A percentile compares a stretch with the other conserved stretches of the same genome.
phyloP scores from a whole-genome alignment of 2,329 filamentous ascomycete species.

The Aspergillus tamarii region DNA sequence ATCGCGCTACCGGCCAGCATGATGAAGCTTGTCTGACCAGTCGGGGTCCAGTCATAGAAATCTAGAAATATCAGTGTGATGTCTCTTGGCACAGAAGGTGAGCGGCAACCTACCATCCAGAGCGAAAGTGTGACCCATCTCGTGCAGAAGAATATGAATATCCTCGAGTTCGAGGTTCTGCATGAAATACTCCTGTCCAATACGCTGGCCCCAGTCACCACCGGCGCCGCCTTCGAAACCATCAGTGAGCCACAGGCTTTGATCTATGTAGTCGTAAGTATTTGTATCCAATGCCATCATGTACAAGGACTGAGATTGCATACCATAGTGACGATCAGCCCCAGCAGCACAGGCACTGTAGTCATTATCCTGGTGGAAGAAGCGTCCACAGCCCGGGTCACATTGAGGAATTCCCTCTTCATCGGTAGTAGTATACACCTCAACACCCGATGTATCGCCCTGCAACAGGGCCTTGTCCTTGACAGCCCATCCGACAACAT shows the following conservation, averaged over 20 bases:
- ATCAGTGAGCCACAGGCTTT: slow-evolving; percentile 24
- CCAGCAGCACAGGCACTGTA: slow-evolving; percentile 16
- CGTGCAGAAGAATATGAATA: slow-evolving; percentile 22
- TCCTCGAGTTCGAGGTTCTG: slow-evolving; percentile 14
- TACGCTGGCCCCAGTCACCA: slow-evolving; percentile 23
- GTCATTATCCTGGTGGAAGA: slow-evolving; percentile 21
- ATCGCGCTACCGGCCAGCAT: slow-evolving; percentile 21
- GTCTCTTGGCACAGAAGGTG: too few species aligned
- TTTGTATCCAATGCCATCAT: fast-evolving
- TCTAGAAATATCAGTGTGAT: slow-evolving; percentile 4
- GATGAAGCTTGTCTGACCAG: slow-evolving; percentile 18
- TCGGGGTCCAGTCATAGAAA: slow-evolving; percentile 23
- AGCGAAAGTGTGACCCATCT: slow-evolving; percentile 22
- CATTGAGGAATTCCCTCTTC: slow-evolving; percentile 18
- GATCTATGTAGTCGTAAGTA: slow-evolving; percentile 6
- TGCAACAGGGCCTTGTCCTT: slow-evolving; percentile 14
- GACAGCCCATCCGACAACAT: slow-evolving; percentile 20
- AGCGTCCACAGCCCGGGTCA: slow-evolving; percentile 17
- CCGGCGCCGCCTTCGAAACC: slow-evolving; percentile 20
- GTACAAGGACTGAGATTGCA: not conserved
- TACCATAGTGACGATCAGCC: slow-evolving; percentile 20
- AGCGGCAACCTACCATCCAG: too few species aligned
- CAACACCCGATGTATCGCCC: slow-evolving; percentile 17
- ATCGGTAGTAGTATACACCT: slow-evolving; percentile 21
- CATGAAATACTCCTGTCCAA: slow-evolving; percentile 20